phyloP scores from a whole-genome alignment of 305 asterid species.

The Solanum hybrid region DNA sequence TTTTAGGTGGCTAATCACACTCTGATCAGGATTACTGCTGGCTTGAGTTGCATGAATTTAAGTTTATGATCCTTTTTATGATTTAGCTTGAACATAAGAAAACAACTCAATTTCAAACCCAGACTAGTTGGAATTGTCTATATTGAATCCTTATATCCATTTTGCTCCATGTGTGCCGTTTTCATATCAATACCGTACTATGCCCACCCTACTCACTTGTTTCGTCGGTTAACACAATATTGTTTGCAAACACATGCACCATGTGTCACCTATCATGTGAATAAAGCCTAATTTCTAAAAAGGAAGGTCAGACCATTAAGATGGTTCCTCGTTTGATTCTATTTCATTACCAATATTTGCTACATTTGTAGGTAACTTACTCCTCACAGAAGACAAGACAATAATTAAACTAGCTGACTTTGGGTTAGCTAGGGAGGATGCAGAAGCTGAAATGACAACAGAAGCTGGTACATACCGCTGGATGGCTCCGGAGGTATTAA shows the following conservation, averaged over 20 bases:
- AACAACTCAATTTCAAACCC: not conserved
- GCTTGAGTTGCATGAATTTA: not conserved
- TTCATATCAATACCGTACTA: not conserved
- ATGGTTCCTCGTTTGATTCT: not conserved
- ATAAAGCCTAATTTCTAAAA: not conserved
- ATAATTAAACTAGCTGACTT: slow-evolving; percentile 51
- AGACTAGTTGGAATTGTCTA: not conserved
- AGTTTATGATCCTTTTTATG: not conserved
- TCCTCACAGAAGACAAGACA: slow-evolving; percentile 45
- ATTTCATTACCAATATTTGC: not conserved
- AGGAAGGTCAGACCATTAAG: not conserved
- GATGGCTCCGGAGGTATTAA: slow-evolving; percentile 68
- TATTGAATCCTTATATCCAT: not conserved
- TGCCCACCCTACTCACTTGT: not conserved
- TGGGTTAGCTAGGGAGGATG: slow-evolving; percentile 54
- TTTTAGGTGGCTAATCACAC: not conserved
- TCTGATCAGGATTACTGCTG: not conserved
- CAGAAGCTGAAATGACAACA: slow-evolving; percentile 43
- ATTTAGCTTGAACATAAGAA: not conserved
- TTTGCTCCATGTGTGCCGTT: not conserved
- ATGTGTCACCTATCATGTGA: not conserved
- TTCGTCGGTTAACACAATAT: not conserved
- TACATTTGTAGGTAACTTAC: slow-evolving; percentile 40
- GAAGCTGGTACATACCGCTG: slow-evolving; percentile 72
- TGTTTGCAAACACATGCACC: not conserved